Evolutionary conservation across 2,329 filamentous ascomycete species (phyloP).

Genomic region (Phoma sp.): DNA sequence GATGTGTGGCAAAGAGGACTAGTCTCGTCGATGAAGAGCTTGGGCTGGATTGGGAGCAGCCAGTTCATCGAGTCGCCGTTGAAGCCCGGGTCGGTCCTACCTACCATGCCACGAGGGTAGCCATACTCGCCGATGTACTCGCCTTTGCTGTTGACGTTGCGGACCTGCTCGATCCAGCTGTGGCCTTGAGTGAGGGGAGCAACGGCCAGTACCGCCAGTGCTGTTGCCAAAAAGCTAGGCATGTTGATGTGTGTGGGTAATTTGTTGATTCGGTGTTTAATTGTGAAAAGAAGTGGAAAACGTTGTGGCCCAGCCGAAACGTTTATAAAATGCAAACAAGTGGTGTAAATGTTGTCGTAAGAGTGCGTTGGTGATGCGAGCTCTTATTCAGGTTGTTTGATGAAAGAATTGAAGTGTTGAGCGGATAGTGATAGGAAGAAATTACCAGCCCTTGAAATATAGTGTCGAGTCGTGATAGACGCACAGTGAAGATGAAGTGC

Average conservation of each 20-base stretch:
- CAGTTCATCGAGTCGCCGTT: conserved; percentile 62
- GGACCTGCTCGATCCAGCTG: conserved; percentile 82
- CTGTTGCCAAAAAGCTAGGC: conserved; percentile 22
- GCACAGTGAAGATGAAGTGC: conserved; percentile 21
- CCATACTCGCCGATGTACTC: conserved; percentile 73
- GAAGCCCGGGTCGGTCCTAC: conserved; percentile 63
- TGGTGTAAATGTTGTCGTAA: neutral
- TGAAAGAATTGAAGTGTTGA: neutral
- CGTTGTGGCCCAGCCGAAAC: conserved; percentile 17
- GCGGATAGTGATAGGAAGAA: conserved; percentile 7
- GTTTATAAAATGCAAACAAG: conserved; percentile 4
- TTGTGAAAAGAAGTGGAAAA: conserved; percentile 4
- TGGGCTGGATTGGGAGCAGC: conserved; percentile 59
- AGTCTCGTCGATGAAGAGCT: conserved; percentile 54
- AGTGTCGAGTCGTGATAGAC: conserved; percentile 19
- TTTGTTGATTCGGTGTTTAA: conserved; percentile 2
- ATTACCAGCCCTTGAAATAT: conserved; percentile 15
- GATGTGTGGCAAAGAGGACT: conserved; percentile 68
- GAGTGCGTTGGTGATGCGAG: conserved; percentile 1
- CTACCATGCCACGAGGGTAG: conserved; percentile 73
- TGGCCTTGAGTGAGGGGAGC: conserved; percentile 55
- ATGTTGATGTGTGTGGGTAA: conserved; percentile 16
- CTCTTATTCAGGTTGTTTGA: conserved; percentile 1
- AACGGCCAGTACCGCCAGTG: conserved; percentile 27
- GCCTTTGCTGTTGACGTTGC: conserved; percentile 74